Conservation (phyloP, 176 grass and related monocot species). For the Triticum dicoccoides region DNA sequence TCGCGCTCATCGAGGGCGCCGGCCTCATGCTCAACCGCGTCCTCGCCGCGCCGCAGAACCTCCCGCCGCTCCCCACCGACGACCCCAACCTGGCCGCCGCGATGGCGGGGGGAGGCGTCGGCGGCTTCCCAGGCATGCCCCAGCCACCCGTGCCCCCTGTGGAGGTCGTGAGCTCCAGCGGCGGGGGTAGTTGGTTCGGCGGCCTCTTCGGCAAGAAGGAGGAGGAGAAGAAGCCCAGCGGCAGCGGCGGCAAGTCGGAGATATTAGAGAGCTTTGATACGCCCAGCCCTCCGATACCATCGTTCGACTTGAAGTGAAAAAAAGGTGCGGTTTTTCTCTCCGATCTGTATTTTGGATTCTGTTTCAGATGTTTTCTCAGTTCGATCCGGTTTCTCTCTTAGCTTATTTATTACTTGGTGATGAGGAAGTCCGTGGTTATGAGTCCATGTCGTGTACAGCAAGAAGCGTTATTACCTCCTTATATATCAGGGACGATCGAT, state of each 20-base stretch:
- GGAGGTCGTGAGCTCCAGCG: slow-evolving; percentile 17
- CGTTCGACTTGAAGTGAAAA: slow-evolving; percentile 82
- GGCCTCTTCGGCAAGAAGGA: slow-evolving; percentile 62
- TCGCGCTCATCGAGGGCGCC: slow-evolving; percentile 94
- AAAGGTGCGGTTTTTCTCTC: slow-evolving; percentile 36
- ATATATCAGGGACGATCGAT: neutral
- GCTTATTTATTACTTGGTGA: neutral
- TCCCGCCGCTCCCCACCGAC: slow-evolving; percentile 47
- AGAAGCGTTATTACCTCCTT: neutral
- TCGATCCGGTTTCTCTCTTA: neutral
- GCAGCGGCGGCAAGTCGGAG: slow-evolving; percentile 54
- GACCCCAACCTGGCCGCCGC: slow-evolving; percentile 41
- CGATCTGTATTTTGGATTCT: neutral
- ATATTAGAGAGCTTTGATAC: slow-evolving; percentile 89
- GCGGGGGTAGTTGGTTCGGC: slow-evolving; percentile 44
- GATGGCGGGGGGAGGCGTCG: neutral
- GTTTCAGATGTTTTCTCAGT: neutral
- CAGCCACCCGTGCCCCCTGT: neutral
- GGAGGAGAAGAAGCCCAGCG: slow-evolving; percentile 47
- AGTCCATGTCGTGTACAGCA: neutral
- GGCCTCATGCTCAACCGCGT: slow-evolving; percentile 93
- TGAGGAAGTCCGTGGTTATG: neutral
- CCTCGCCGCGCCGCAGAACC: slow-evolving; percentile 60
- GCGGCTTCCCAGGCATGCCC: slow-evolving; percentile 9
- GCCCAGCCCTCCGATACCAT: slow-evolving; percentile 61